These are phyloP conservation scores for Primulina eburnea DNA, from an alignment of 257 asterid genomes.

Conservation along the genomic window DNA sequence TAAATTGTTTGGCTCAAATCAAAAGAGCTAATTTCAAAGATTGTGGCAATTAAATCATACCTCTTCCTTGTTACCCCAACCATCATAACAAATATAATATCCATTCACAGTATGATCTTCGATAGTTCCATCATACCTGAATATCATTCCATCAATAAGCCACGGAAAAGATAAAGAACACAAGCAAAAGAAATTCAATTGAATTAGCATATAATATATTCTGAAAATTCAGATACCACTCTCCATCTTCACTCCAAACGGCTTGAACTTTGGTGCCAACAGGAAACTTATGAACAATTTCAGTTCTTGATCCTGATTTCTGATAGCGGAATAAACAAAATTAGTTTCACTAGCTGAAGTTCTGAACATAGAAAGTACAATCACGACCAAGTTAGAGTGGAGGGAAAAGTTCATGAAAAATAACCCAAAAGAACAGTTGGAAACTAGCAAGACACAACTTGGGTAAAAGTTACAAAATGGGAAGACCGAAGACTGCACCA, in stretches of 20 bases:
- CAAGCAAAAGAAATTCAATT: constrained; percentile 17
- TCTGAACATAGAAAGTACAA: neutral
- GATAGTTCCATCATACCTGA: constrained; percentile 87
- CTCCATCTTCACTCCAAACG: constrained; percentile 98
- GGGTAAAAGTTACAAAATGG: neutral
- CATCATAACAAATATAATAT: constrained; percentile 67
- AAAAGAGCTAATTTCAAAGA: neutral
- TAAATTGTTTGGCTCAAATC: neutral
- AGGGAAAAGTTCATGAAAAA: constrained; percentile 7
- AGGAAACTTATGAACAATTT: constrained; percentile 49
- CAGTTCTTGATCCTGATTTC: constrained; percentile 40
- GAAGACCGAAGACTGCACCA: neutral
- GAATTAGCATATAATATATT: constrained; percentile 1
- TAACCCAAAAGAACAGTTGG: neutral
- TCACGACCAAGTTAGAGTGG: neutral
- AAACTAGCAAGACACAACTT: neutral
- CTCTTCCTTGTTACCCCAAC: constrained; percentile 97
- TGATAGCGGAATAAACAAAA: constrained; percentile 30
- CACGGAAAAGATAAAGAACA: constrained; percentile 32
- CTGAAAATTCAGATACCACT: constrained; percentile 51
- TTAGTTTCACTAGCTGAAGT: constrained; percentile 10
- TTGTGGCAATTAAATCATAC: constrained; percentile 35
- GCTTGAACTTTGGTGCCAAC: constrained; percentile 95
- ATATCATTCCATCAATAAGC: constrained; percentile 59
- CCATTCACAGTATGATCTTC: constrained; percentile 84